These are phyloP conservation scores for Cardamine resedifolia DNA, from an alignment of 345 rosid genomes.

Conservation along the genomic window DNA sequence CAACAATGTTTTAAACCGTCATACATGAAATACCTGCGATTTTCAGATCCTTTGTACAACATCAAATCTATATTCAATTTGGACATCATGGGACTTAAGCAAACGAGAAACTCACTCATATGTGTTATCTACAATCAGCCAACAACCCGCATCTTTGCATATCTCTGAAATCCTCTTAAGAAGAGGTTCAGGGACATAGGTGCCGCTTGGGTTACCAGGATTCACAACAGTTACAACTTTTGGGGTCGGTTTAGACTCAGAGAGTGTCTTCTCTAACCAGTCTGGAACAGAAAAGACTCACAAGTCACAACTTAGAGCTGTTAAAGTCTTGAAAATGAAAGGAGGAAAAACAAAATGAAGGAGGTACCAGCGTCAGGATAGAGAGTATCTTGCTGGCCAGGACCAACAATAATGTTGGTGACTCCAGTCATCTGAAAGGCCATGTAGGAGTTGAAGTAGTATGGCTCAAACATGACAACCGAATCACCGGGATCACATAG, in stretches of 20 bases:
- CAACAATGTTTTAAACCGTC: conserved; percentile 86
- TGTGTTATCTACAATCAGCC: conserved; percentile 97
- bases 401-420: conserved; percentile 84
- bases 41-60: not conserved
- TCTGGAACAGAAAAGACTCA: conserved; percentile 38
- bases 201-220: conserved; percentile 95
- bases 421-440: conserved; percentile 98
- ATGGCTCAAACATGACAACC: conserved; percentile 94
- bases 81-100: not conserved
- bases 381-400: conserved; percentile 65
- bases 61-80: not conserved
- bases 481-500: conserved; percentile 90
- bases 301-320: conserved; percentile 16
- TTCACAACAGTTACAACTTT: conserved; percentile 93
- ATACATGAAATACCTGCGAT: conserved; percentile 88
- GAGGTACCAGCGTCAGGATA: conserved; percentile 83
- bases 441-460: conserved; percentile 97
- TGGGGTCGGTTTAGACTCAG: conserved; percentile 72
- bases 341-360: not conserved
- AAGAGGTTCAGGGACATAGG: conserved; percentile 80
- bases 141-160: conserved; percentile 80
- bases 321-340: not conserved
- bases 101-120: conserved; percentile 70
- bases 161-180: conserved; percentile 91
- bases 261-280: conserved; percentile 75